Conservation (phyloP, 2,329 filamentous ascomycete genomes). For the Talaromyces sp. region DNA sequence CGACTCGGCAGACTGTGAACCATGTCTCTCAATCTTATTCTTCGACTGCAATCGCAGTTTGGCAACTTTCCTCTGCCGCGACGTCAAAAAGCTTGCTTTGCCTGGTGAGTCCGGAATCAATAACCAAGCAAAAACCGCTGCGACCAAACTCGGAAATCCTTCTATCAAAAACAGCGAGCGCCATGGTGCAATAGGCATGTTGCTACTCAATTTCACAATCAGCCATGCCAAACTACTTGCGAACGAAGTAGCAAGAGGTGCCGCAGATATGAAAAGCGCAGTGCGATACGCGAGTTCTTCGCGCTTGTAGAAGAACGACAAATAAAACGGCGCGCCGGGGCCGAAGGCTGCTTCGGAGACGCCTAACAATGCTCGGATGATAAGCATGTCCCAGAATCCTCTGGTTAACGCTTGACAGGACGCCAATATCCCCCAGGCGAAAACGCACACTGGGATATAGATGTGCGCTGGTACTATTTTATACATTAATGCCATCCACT, state of each 20-base stretch:
- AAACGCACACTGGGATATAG: slow-evolving; percentile 60
- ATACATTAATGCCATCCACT: slow-evolving; percentile 65
- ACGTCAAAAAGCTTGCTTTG: slow-evolving; percentile 61
- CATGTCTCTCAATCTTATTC: slow-evolving; percentile 42
- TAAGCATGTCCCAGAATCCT: slow-evolving; percentile 57
- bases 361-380: slow-evolving; percentile 47
- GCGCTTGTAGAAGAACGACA: slow-evolving; percentile 61
- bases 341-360: slow-evolving; percentile 61
- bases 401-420: slow-evolving; percentile 67
- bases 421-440: slow-evolving; percentile 75
- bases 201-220: slow-evolving; percentile 66
- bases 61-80: slow-evolving; percentile 66
- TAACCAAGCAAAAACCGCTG: slow-evolving; percentile 69
- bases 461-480: slow-evolving; percentile 59
- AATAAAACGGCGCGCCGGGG: slow-evolving; percentile 62
- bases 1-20: slow-evolving; percentile 20
- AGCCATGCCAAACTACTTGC: slow-evolving; percentile 74
- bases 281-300: slow-evolving; percentile 80
- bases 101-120: slow-evolving; percentile 73
- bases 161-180: slow-evolving; percentile 80
- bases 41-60: slow-evolving; percentile 59
- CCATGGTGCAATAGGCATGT: slow-evolving; percentile 73
- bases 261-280: slow-evolving; percentile 78
- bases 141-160: slow-evolving; percentile 76
- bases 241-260: slow-evolving; percentile 61